Evolutionary conservation across 495 filamentous ascomycete genomes (phyloP).

Genomic region (Pyronema domesticum): DNA sequence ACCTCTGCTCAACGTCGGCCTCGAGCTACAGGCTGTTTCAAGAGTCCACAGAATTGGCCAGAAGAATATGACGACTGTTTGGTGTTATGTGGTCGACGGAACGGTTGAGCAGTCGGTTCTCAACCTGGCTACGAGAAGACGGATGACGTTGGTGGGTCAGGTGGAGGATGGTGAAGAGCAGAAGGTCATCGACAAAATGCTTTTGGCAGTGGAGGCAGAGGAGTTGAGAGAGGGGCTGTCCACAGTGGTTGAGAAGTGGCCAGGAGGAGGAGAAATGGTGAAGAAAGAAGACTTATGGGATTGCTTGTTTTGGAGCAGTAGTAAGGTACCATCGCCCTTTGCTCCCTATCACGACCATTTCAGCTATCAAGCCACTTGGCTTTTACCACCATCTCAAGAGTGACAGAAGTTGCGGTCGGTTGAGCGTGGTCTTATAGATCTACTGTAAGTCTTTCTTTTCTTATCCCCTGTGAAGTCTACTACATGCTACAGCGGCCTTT

Average conservation of each 20-base stretch:
- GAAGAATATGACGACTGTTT: conserved; percentile 70
- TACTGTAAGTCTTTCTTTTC: no score
- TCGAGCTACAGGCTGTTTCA: conserved; percentile 86
- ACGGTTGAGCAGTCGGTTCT: conserved; percentile 86
- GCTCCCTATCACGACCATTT: no score
- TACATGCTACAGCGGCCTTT: no score
- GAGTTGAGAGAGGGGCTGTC: conserved; percentile 54
- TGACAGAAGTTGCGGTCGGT: no score
- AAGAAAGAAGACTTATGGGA: conserved; percentile 68
- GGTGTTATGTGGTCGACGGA: conserved; percentile 76
- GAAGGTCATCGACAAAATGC: conserved; percentile 34
- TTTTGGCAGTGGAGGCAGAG: conserved; percentile 69
- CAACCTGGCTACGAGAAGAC: conserved; percentile 57
- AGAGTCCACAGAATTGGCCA: conserved; percentile 91
- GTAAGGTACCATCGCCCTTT: no score
- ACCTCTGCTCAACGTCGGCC: conserved; percentile 75
- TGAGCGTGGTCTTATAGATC: no score
- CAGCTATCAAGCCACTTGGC: no score
- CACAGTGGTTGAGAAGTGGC: conserved; percentile 49
- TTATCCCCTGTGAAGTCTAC: no score
- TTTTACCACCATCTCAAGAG: no score
- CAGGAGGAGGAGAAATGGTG: conserved; percentile 64
- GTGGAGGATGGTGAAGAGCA: conserved; percentile 10
- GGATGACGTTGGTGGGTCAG: conserved; percentile 52
- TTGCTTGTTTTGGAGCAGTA: conserved; percentile 46